A percentile compares a stretch with the other conserved stretches of the same genome.
Conservation (phyloP, 2,329 filamentous ascomycete genomes). For the Incumbomyces lentus region DNA sequence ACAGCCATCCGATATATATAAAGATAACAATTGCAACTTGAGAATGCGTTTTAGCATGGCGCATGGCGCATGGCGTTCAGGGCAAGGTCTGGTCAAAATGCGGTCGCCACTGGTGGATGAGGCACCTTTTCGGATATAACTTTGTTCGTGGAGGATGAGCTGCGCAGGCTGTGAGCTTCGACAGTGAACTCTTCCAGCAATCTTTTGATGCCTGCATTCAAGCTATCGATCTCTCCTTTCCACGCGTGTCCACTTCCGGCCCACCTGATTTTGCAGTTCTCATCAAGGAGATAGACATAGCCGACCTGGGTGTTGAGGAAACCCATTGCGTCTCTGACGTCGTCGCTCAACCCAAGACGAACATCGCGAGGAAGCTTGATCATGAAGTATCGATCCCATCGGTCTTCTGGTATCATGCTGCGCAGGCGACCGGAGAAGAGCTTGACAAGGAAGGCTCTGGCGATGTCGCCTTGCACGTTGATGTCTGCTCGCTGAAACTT, state of each 20-base stretch:
- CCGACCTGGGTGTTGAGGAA: constrained; percentile 84
- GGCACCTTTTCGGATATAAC: neutral
- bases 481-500: constrained; percentile 69
- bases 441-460: constrained; percentile 50
- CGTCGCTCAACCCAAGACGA: constrained; percentile 43
- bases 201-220: constrained; percentile 33
- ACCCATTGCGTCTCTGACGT: constrained; percentile 49
- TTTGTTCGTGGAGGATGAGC: neutral
- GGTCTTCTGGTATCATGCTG: constrained; percentile 35
- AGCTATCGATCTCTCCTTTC: constrained; percentile 29
- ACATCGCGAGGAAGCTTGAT: constrained; percentile 31
- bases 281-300: constrained; percentile 85
- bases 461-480: constrained; percentile 73
- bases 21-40: neutral
- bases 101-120: constrained; percentile 1
- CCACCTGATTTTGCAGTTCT: constrained; percentile 84
- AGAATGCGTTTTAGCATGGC: neutral
- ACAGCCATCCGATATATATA: neutral
- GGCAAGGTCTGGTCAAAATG: neutral
- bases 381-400: constrained; percentile 50
- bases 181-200: constrained; percentile 29
- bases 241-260: constrained; percentile 58
- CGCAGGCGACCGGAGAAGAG: constrained; percentile 44
- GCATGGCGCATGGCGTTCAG: no score
- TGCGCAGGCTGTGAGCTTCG: neutral